phyloP scores from a whole-genome alignment of 768 basidiomycete species.

The Clavaria fumosa region DNA sequence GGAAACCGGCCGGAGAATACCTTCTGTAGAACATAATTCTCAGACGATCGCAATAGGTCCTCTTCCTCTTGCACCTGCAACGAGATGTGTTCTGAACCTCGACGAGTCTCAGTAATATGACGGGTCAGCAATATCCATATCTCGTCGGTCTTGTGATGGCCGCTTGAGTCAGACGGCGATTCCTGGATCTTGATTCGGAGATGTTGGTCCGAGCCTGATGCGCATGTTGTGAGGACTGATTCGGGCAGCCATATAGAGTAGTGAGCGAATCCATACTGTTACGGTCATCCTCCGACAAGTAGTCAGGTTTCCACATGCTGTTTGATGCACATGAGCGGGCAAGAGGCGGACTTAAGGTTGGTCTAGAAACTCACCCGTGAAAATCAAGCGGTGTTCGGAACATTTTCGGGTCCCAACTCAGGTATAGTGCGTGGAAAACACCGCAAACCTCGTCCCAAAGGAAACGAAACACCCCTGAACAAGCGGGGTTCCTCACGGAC shows the following conservation, averaged over 20 bases:
- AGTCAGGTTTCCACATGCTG: slow-evolving; percentile 32
- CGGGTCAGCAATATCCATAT: slow-evolving; percentile 75
- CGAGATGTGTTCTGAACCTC: slow-evolving; percentile 53
- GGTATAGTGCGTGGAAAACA: slow-evolving; percentile 64
- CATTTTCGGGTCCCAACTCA: slow-evolving; percentile 71
- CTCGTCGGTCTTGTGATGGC: slow-evolving; percentile 23
- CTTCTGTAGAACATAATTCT: too few relatives aligned
- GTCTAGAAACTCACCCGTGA: slow-evolving; percentile 54
- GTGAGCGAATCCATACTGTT: slow-evolving; percentile 12
- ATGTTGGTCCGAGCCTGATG: slow-evolving; percentile 24
- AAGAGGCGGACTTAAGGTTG: too few relatives aligned
- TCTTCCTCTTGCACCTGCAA: slow-evolving; percentile 29
- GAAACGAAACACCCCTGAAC: slow-evolving; percentile 35
- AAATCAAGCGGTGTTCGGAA: slow-evolving; percentile 36
- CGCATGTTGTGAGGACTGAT: neutral
- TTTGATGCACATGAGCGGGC: too few relatives aligned
- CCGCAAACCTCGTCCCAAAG: slow-evolving; percentile 66
- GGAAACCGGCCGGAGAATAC: slow-evolving; percentile 3
- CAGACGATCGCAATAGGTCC: too few relatives aligned
- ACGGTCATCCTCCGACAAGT: slow-evolving; percentile 15
- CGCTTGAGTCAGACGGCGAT: slow-evolving; percentile 25
- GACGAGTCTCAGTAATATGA: slow-evolving; percentile 48
- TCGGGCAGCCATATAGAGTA: neutral
- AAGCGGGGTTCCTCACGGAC: slow-evolving; percentile 4
- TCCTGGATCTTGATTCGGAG: slow-evolving; percentile 22